phyloP scores from a whole-genome alignment of 805 yeast species.

The Hanseniaspora nectarophila region DNA sequence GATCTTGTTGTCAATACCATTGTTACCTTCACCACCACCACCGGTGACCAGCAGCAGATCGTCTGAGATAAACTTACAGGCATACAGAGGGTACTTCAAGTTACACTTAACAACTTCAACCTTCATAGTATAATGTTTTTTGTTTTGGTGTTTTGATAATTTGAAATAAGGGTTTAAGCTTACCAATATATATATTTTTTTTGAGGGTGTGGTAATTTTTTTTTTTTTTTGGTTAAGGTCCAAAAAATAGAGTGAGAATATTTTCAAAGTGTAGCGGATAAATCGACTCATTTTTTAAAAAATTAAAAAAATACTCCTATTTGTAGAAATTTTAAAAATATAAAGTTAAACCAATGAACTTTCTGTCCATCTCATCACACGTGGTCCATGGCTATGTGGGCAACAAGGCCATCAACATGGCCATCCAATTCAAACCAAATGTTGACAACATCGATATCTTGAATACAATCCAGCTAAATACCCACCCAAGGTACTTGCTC shows the following conservation, averaged over 20 bases:
- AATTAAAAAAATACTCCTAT: too few species aligned
- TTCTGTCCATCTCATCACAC: constrained; percentile 61
- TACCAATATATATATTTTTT: too few species aligned
- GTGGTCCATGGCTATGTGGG: constrained; percentile 96
- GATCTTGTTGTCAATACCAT: constrained; percentile 77
- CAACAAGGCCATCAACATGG: constrained; percentile 79
- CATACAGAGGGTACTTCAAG: constrained; percentile 68
- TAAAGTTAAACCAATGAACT: constrained; percentile 31
- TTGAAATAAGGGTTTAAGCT: background rate
- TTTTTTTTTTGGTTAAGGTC: too few species aligned
- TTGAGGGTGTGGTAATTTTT: too few species aligned
- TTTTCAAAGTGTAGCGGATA: too few species aligned
- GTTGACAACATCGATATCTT: constrained; percentile 92
- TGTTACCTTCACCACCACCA: constrained; percentile 91
- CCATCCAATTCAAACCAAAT: constrained; percentile 49
- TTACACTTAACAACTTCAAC: constrained; percentile 22
- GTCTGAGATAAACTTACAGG: constrained; percentile 56
- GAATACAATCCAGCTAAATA: constrained; percentile 79
- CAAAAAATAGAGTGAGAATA: too few species aligned
- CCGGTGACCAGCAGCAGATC: constrained; percentile 63
- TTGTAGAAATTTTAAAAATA: too few species aligned
- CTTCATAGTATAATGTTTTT: constrained; percentile 20
- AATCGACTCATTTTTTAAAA: too few species aligned
- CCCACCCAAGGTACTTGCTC: constrained; percentile 69
- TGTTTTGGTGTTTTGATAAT: background rate